Evolutionary conservation across 2,329 filamentous ascomycete genomes (phyloP).

Genomic region (Aspergillus niger): DNA sequence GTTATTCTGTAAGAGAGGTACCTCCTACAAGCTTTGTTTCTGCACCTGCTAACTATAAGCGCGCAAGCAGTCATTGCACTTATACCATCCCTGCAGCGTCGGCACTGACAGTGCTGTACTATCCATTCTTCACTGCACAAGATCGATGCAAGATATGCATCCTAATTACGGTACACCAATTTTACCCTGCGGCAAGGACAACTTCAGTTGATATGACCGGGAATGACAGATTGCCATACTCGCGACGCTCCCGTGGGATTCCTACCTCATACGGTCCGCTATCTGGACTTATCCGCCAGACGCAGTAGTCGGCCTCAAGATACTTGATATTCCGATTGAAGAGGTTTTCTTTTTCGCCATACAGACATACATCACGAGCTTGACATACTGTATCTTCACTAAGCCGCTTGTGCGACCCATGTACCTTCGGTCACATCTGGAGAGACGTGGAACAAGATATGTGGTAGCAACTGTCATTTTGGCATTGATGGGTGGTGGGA

Average conservation of each 20-base stretch:
- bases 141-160: slow-evolving; percentile 65
- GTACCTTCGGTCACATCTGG: slow-evolving; percentile 50
- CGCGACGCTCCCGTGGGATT: slow-evolving; percentile 75
- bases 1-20: slow-evolving; percentile 4
- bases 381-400: slow-evolving; percentile 68
- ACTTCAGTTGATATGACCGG: neutral
- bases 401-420: slow-evolving; percentile 62
- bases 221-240: slow-evolving; percentile 59
- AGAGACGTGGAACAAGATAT: neutral
- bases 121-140: slow-evolving; percentile 62
- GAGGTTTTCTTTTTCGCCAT: slow-evolving; percentile 78
- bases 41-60: neutral
- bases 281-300: slow-evolving; percentile 72
- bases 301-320: slow-evolving; percentile 63
- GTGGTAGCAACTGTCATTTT: neutral
- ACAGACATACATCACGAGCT: slow-evolving; percentile 66
- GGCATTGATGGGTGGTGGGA: neutral
- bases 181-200: no score
- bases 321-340: slow-evolving; percentile 68
- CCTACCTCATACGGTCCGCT: slow-evolving; percentile 66
- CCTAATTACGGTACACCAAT: slow-evolving; percentile 52
- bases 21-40: no score
- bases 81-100: slow-evolving; percentile 68
- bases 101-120: slow-evolving; percentile 60
- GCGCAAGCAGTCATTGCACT: slow-evolving; percentile 57